Evolutionary conservation across 208 protist species (phyloP).

Genomic region (Trypanosoma avium): DNA sequence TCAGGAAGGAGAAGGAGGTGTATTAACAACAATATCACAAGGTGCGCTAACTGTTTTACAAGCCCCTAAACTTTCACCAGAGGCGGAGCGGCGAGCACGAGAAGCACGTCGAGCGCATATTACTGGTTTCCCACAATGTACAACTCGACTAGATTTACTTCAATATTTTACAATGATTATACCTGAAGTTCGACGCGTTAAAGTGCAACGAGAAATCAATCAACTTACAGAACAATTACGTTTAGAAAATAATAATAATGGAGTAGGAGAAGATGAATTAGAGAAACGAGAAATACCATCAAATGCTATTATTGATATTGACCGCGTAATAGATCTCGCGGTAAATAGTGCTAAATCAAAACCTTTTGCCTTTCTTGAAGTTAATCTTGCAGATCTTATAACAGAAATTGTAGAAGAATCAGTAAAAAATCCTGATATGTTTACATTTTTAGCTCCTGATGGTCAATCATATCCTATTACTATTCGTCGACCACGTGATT

Average conservation of each 20-base stretch:
- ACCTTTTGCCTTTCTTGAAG: slow-evolving; percentile 84
- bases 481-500: slow-evolving; percentile 76
- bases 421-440: slow-evolving; percentile 45
- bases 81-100: slow-evolving; percentile 54
- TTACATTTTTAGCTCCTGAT: slow-evolving; percentile 57
- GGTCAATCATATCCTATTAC: slow-evolving; percentile 53
- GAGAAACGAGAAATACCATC: slow-evolving; percentile 59
- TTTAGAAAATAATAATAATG: background rate
- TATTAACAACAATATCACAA: slow-evolving; percentile 18
- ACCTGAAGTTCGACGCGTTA: slow-evolving; percentile 70
- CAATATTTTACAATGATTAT: slow-evolving; percentile 71
- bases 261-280: slow-evolving; percentile 20
- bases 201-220: slow-evolving; percentile 68
- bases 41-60: slow-evolving; percentile 49
- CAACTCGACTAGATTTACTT: slow-evolving; percentile 59
- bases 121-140: slow-evolving; percentile 63
- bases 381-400: slow-evolving; percentile 77
- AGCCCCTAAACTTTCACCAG: slow-evolving; percentile 69
- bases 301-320: slow-evolving; percentile 60
- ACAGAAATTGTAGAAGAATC: slow-evolving; percentile 72
- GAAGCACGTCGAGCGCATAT: slow-evolving; percentile 83
- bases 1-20: too few species aligned
- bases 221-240: slow-evolving; percentile 32
- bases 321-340: slow-evolving; percentile 54
- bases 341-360: slow-evolving; percentile 57